A percentile compares a stretch with the other conserved stretches of the same genome.
Conservation (phyloP, 2,329 filamentous ascomycete genomes). For the Phaeosphaeriaceae sp. region DNA sequence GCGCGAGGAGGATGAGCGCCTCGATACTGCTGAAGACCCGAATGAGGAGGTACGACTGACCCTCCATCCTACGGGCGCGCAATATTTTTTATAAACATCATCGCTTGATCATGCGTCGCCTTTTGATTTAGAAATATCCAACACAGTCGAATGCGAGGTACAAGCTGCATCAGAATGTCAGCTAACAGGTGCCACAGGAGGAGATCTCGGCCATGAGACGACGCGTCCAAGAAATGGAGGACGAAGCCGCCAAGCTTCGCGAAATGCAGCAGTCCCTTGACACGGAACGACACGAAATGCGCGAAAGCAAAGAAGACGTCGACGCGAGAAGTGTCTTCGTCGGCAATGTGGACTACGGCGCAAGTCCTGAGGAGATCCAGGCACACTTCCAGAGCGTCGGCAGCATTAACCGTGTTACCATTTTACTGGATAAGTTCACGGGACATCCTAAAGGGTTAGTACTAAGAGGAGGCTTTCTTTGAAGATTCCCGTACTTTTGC, state of each 20-base stretch:
- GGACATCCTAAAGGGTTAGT: constrained; percentile 98
- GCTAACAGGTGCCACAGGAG: constrained; percentile 33
- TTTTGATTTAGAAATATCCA: no score
- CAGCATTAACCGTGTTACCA: constrained; percentile 97
- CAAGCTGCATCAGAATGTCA: not conserved
- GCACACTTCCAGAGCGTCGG: constrained; percentile 97
- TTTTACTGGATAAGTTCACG: constrained; percentile 96
- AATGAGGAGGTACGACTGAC: constrained; percentile 44
- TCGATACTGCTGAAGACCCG: constrained; percentile 42
- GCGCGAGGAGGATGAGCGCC: constrained; percentile 42
- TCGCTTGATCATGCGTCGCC: not conserved
- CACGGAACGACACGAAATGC: constrained; percentile 79
- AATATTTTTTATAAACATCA: not conserved
- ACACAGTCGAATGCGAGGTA: not conserved
- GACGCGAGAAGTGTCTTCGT: constrained; percentile 97
- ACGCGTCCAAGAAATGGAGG: constrained; percentile 62
- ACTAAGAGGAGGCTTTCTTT: constrained; percentile 49
- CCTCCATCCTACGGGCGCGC: not conserved
- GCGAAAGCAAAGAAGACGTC: constrained; percentile 94
- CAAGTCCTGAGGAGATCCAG: constrained; percentile 96
- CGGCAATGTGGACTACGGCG: constrained; percentile 97
- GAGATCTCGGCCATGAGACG: constrained; percentile 60
- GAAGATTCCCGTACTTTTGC: constrained; percentile 13
- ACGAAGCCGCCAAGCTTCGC: constrained; percentile 64
- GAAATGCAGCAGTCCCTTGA: constrained; percentile 71